Conservation (phyloP, 2,329 filamentous ascomycete species). For the Emmonsiellopsis sp. region DNA sequence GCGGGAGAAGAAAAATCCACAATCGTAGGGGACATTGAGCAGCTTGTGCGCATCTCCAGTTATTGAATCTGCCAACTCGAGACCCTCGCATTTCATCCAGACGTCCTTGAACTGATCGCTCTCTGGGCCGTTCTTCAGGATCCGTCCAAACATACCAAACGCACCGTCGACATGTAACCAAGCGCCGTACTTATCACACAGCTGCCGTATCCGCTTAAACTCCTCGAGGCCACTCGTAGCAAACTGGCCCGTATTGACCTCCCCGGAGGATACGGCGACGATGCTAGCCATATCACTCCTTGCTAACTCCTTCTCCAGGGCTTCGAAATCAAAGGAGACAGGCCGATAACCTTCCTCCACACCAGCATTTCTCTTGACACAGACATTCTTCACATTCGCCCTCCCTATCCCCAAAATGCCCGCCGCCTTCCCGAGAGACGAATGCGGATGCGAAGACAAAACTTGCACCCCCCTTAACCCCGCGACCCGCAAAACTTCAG, state of each 20-base stretch:
- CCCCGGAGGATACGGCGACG: conserved; percentile 71
- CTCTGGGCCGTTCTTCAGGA: conserved; percentile 47
- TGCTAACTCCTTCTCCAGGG: conserved; percentile 53
- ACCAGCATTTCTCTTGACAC: conserved; percentile 10
- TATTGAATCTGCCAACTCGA: conserved; percentile 81
- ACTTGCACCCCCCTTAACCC: conserved; percentile 63
- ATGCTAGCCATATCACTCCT: conserved; percentile 55
- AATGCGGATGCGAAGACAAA: conserved; percentile 74
- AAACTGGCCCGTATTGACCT: conserved; percentile 85
- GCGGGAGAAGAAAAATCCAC: conserved; percentile 76
- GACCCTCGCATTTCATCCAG: conserved; percentile 44
- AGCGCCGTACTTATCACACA: conserved; percentile 65
- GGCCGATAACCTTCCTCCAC: conserved; percentile 43
- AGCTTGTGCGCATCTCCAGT: conserved; percentile 82
- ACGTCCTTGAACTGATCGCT: conserved; percentile 43
- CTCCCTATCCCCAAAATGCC: conserved; percentile 72
- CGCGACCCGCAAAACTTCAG: conserved; percentile 55
- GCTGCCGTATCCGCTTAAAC: conserved; percentile 51
- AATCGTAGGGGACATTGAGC: conserved; percentile 93
- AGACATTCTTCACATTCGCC: conserved; percentile 54
- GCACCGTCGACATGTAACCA: conserved; percentile 92
- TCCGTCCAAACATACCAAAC: conserved; percentile 72
- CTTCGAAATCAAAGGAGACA: conserved; percentile 61
- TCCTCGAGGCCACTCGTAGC: conserved; percentile 52
- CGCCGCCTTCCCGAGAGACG: conserved; percentile 74